These are phyloP conservation scores for Candida rishiriensis DNA, from an alignment of 805 yeast species.

Conservation along the genomic window DNA sequence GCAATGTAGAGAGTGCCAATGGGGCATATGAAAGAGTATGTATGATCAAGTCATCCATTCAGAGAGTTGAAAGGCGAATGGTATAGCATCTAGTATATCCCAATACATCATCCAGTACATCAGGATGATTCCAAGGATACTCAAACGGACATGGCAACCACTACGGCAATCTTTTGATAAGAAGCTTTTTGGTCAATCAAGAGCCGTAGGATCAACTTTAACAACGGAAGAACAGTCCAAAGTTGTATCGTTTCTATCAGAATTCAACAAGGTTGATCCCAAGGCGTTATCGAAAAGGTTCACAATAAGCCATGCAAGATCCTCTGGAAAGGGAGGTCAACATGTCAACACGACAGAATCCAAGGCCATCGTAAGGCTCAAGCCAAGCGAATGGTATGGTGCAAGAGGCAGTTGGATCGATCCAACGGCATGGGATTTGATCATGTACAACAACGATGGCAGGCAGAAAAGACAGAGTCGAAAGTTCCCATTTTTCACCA, in stretches of 20 bases:
- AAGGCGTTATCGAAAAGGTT: conserved; percentile 21
- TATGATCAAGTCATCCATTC: too few species aligned
- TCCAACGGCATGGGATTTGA: conserved; percentile 27
- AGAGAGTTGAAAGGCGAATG: too few species aligned
- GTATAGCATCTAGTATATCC: too few species aligned
- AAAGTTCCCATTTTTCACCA: conserved; percentile 25
- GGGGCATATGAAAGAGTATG: too few species aligned
- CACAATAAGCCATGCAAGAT: conserved; percentile 39
- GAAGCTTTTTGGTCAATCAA: too few species aligned
- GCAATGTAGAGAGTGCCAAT: too few species aligned
- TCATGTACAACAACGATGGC: conserved; percentile 16
- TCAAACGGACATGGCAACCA: too few species aligned
- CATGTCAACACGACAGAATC: conserved; percentile 57
- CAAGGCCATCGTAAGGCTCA: conserved; percentile 35
- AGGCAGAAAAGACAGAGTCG: conserved; percentile 1
- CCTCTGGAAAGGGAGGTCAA: conserved; percentile 60
- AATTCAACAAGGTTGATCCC: not conserved
- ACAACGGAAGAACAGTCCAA: not conserved
- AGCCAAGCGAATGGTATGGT: conserved; percentile 30
- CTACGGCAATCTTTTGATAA: too few species aligned
- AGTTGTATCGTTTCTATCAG: not conserved
- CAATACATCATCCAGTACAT: too few species aligned
- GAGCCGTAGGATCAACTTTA: not conserved
- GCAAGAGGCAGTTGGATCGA: conserved; percentile 45
- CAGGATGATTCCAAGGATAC: too few species aligned